Percentiles rank a stretch among this genome's conserved stretches.
Evolutionary conservation across 2,329 filamentous ascomycete species (phyloP).

Genomic region (Thielaviopsis cerberus): DNA sequence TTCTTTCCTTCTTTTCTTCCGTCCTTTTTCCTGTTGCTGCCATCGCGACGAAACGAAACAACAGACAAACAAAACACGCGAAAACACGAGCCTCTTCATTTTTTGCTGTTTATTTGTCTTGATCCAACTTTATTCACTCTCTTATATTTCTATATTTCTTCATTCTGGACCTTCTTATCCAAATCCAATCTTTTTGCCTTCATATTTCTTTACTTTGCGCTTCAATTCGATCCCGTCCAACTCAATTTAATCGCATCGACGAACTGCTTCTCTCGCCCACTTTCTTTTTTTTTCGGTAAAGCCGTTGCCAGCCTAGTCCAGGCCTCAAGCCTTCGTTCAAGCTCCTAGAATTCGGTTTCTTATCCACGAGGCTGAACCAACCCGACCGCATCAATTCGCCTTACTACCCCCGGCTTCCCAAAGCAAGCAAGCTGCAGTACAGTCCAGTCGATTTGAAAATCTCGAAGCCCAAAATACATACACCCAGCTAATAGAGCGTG

Average conservation of each 20-base stretch:
- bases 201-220: background rate
- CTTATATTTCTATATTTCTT: background rate
- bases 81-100: background rate
- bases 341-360: background rate
- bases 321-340: background rate
- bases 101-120: background rate
- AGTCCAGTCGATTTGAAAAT: background rate
- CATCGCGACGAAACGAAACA: background rate
- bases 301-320: background rate
- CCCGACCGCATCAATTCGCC: background rate
- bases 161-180: background rate
- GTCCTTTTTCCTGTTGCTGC: background rate
- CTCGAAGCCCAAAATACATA: background rate
- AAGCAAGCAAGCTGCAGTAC: background rate
- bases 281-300: background rate
- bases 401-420: background rate
- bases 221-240: background rate
- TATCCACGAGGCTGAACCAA: background rate
- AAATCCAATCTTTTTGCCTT: background rate
- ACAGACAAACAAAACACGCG: background rate
- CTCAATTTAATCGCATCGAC: background rate
- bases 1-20: background rate
- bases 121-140: constrained; percentile 1
- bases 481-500: background rate
- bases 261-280: background rate